Evolutionary conservation across 2,329 filamentous ascomycete genomes (phyloP), one percentile per base, ranked within the genome.

Genomic region (Epichloe elymi): DNA sequence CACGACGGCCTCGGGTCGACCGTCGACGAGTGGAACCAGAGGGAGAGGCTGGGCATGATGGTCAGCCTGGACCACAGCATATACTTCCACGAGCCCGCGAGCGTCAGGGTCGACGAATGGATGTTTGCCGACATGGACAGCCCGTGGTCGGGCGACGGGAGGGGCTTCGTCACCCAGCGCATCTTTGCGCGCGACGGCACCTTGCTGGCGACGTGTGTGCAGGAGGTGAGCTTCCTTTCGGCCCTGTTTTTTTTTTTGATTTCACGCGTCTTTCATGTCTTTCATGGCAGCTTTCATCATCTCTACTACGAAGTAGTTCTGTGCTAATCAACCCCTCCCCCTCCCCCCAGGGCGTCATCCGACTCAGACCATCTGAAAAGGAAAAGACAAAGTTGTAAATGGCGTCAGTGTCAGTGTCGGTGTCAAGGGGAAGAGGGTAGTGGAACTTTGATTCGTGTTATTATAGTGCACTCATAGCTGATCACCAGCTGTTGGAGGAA

Each of bases 41-140:
- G 74, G 41, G 81, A 80, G 4, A 72, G 76, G 61, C 70, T 91
- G 47, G 86, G 86, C n/a, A 93, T 93, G 87, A 82, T 89, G 76
- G 86, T 93, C 48, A 85, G 80, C 57, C 69, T 91, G 48, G 87
- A 93, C 63, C 87, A 93, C 65, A 78, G 74, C 48, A 83, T 84
- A 55, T 84, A 83, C 65, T 83, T 83, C 59, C 80, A 84, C 59
- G 78, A 81, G 65, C 79, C 80, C 23, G 65, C 67, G 53, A 66
- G 65, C 52, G 76, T 84, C 51, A 70, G 68, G 58, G 80, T 78
- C 4, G 80, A 84, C 59, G 78, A 89, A 66, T 90, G 86, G 86
- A 84, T 89, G 78, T 81, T 88, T 58, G 78, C 76, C 19, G 86
- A 90, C 70, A 87, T 87, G 78, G 78, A 86, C 67, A 88, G 80